A percentile compares a stretch with the other conserved stretches of the same genome.
Evolutionary conservation across 352 stramenopile species (phyloP).

Genomic region (Globisporangium viniferum): DNA sequence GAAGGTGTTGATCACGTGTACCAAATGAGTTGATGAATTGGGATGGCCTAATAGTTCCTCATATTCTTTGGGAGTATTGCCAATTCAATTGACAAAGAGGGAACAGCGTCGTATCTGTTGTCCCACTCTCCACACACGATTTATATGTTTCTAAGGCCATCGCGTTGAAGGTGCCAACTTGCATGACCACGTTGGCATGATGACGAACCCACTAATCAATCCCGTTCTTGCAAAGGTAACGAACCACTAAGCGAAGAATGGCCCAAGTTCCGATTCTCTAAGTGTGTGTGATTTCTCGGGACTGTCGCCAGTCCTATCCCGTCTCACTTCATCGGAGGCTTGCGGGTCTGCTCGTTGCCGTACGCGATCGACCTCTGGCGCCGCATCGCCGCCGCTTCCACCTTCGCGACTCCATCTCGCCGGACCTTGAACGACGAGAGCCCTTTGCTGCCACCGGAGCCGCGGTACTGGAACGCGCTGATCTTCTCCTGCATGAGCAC

Average conservation of each 20-base stretch:
- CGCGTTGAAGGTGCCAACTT: neutral
- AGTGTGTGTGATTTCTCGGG: neutral
- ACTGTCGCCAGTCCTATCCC: neutral
- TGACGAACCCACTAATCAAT: neutral
- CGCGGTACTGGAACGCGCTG: conserved; percentile 18
- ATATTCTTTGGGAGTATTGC: neutral
- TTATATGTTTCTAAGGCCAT: neutral
- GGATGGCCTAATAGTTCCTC: no score
- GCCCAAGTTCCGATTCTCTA: neutral
- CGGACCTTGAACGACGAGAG: conserved; percentile 15
- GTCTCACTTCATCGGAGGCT: neutral
- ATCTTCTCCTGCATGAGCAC: conserved; percentile 20
- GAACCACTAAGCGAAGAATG: neutral
- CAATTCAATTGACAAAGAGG: neutral
- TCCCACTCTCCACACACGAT: neutral
- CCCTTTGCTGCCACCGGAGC: neutral
- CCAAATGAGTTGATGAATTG: no score
- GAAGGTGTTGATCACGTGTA: no score
- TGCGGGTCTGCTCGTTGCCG: conserved; percentile 13
- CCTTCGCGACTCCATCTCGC: conserved; percentile 5
- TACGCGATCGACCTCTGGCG: conserved; percentile 9
- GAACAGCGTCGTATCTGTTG: neutral
- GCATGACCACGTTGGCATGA: neutral
- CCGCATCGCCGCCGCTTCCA: neutral
- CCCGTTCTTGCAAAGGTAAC: neutral